Percentiles rank a stretch among this genome's conserved stretches.
Evolutionary conservation across 108 stramenopile species (phyloP).

Genomic region (Conticribra guillardii): DNA sequence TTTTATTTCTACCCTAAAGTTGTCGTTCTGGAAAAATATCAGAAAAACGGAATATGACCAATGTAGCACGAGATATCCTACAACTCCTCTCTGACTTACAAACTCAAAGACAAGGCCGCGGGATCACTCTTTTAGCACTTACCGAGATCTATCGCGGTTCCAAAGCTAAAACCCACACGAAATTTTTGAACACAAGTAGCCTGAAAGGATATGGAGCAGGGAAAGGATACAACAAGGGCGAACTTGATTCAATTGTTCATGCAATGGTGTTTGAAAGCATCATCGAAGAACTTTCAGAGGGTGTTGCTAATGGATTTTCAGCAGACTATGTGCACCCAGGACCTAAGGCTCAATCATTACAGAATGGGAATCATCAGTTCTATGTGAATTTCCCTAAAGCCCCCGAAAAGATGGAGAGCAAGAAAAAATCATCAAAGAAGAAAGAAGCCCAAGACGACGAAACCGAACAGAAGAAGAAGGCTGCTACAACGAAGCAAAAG

Average conservation of each 20-base stretch:
- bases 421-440: slow-evolving; percentile 41
- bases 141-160: slow-evolving; percentile 80
- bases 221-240: slow-evolving; percentile 65
- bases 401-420: slow-evolving; percentile 33
- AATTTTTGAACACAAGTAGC: slow-evolving; percentile 35
- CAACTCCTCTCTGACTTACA: slow-evolving; percentile 49
- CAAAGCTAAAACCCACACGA: slow-evolving; percentile 69
- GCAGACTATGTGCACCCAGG: slow-evolving; percentile 77
- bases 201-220: slow-evolving; percentile 68
- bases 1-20: no score
- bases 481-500: slow-evolving; percentile 13
- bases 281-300: slow-evolving; percentile 62
- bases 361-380: slow-evolving; percentile 55
- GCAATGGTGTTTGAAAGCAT: slow-evolving; percentile 76
- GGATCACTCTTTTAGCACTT: slow-evolving; percentile 74
- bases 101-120: slow-evolving; percentile 49
- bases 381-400: slow-evolving; percentile 69
- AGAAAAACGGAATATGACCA: slow-evolving; percentile 68
- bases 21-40: slow-evolving; percentile 70
- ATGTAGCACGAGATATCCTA: slow-evolving; percentile 62
- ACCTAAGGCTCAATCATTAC: slow-evolving; percentile 51
- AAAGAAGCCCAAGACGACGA: slow-evolving; percentile 26
- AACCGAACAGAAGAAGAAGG: slow-evolving; percentile 19
- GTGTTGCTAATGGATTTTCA: slow-evolving; percentile 56
- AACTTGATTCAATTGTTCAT: slow-evolving; percentile 76